Conservation (phyloP, 257 asterid species). For the Gardenia jasminoides region DNA sequence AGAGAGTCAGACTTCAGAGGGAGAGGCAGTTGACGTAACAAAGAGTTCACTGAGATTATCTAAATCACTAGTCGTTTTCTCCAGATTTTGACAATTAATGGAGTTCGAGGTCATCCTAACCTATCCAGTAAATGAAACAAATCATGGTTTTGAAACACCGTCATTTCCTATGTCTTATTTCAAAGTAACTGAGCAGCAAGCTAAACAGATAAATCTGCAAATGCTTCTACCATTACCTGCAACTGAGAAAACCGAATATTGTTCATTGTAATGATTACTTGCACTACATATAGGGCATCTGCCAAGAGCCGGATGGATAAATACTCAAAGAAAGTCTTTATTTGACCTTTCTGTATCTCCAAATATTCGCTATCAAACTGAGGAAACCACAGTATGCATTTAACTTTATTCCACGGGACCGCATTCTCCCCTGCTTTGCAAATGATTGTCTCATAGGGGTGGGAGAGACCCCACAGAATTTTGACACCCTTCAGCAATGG, state of each 20-base stretch:
- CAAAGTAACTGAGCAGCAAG: not conserved
- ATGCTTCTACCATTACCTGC: constrained; percentile 50
- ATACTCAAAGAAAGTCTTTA: constrained; percentile 58
- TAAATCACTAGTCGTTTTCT: too few species aligned
- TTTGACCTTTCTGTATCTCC: constrained; percentile 39
- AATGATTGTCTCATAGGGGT: constrained; percentile 65
- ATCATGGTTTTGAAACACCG: not conserved
- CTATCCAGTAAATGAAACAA: not conserved
- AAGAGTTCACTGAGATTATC: not conserved
- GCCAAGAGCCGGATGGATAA: constrained; percentile 70
- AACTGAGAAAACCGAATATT: constrained; percentile 71
- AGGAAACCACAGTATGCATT: constrained; percentile 85
- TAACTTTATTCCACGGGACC: constrained; percentile 66
- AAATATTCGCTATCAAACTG: constrained; percentile 42
- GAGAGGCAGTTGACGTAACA: not conserved
- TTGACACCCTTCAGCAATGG: constrained; percentile 46
- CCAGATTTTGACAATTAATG: not conserved
- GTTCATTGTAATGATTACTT: constrained; percentile 71
- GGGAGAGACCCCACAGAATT: constrained; percentile 60
- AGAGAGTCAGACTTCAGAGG: not conserved
- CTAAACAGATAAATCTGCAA: not conserved
- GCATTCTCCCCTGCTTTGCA: constrained; percentile 31
- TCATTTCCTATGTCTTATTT: not conserved
- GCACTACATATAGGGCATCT: constrained; percentile 51
- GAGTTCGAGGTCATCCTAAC: not conserved